phyloP scores from a whole-genome alignment of 2,329 filamentous ascomycete genomes.

The Pseudogymnoascus sp. region DNA sequence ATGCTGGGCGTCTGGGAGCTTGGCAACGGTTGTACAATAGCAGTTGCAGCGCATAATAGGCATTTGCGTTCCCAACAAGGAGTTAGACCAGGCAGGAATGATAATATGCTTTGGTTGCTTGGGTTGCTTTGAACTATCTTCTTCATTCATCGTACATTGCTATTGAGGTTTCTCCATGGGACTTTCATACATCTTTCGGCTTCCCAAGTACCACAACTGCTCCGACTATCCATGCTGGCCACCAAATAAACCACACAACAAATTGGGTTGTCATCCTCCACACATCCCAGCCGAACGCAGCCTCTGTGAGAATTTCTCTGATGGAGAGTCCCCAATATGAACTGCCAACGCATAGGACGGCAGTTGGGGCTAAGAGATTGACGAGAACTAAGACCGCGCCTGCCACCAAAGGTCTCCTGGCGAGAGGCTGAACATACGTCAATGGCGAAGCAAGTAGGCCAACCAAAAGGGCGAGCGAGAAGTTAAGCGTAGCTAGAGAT shows the following conservation, averaged over 20 bases:
- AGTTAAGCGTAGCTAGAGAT: constrained; percentile 89
- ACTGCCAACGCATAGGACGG: constrained; percentile 42
- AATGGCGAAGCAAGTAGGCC: constrained; percentile 73
- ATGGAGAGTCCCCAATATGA: constrained; percentile 41
- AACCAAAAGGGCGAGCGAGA: constrained; percentile 78
- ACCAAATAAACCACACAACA: constrained; percentile 91
- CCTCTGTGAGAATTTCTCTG: constrained; percentile 55
- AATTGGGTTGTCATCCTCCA: constrained; percentile 85
- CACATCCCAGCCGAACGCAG: constrained; percentile 81
- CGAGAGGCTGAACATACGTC: constrained; percentile 57
- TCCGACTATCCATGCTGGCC: constrained; percentile 78
- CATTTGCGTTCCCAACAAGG: constrained; percentile 8
- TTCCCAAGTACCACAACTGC: constrained; percentile 44
- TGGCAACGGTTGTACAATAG: constrained; percentile 12
- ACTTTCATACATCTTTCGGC: constrained; percentile 15
- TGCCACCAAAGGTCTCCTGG: constrained; percentile 31
- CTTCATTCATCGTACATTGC: neutral
- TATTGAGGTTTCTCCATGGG: neutral
- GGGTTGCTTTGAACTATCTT: neutral
- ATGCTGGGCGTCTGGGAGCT: constrained; percentile 17
- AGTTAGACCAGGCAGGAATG: constrained; percentile 8
- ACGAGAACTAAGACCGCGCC: constrained; percentile 44
- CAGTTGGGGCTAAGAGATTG: constrained; percentile 52
- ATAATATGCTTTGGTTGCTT: constrained; percentile 6
- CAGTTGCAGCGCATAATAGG: constrained; percentile 9